Evolutionary conservation across 2,329 filamentous ascomycete genomes (phyloP).

Genomic region (Drechslera avenae): DNA sequence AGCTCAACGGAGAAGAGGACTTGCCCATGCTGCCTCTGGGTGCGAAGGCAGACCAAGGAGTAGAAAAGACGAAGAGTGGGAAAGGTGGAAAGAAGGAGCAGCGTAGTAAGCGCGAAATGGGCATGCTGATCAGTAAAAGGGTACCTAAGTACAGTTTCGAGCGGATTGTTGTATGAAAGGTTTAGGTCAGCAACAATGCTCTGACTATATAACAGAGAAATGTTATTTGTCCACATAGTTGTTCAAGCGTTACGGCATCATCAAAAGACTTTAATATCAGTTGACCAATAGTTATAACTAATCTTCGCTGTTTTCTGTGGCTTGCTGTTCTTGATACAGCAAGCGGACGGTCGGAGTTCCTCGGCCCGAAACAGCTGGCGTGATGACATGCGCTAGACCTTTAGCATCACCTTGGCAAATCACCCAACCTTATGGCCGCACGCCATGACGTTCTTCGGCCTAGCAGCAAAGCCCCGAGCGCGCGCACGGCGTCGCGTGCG

Average conservation of each 20-base stretch:
- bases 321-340: no score
- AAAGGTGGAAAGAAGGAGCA: conserved; percentile 71
- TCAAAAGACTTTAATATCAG: no score
- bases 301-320: no score
- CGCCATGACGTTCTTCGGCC: not conserved
- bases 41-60: conserved; percentile 62
- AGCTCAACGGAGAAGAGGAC: conserved; percentile 45
- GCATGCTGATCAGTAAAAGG: conserved; percentile 76
- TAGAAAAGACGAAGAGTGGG: conserved; percentile 61
- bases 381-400: not conserved
- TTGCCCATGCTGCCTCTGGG: conserved; percentile 70
- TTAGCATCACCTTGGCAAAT: not conserved
- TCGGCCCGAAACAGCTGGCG: not conserved
- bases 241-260: no score
- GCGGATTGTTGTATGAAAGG: conserved; percentile 57
- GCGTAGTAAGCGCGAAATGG: conserved; percentile 74
- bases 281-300: no score
- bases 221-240: no score
- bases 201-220: no score
- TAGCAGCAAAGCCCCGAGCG: not conserved
- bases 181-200: not conserved
- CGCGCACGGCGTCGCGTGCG: conserved; percentile 9
- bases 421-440: not conserved
- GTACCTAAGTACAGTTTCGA: conserved; percentile 85
- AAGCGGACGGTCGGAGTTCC: no score